These are phyloP conservation scores for Suillus lakei DNA, from an alignment of 768 basidiomycete genomes.

Conservation along the genomic window DNA sequence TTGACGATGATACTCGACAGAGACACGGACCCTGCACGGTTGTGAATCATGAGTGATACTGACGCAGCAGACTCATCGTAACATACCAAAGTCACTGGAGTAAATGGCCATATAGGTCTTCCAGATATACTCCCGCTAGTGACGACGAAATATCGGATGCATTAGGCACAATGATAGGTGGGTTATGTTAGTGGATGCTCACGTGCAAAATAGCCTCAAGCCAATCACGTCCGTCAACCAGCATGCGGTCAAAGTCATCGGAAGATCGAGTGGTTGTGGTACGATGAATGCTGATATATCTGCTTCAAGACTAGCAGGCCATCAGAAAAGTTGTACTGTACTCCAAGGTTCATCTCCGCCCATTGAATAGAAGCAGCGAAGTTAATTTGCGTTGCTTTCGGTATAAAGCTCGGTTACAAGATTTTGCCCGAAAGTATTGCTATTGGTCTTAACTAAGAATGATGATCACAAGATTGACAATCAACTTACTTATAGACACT, in stretches of 20 bases:
- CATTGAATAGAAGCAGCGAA: conserved; percentile 26
- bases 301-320: conserved; percentile 16
- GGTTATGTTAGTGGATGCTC: conserved; percentile 32
- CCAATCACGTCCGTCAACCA: conserved; percentile 34
- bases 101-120: conserved; percentile 20
- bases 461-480: not conserved
- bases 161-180: conserved; percentile 21
- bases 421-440: conserved; percentile 8
- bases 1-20: not conserved
- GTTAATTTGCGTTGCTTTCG: conserved; percentile 12
- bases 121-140: conserved; percentile 20
- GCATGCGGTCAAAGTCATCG: conserved; percentile 25
- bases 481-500: conserved; percentile 31
- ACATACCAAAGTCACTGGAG: conserved; percentile 13
- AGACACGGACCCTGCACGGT: not conserved
- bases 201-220: conserved; percentile 31
- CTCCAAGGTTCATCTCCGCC: conserved; percentile 29
- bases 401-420: conserved; percentile 6
- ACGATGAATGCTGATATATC: conserved; percentile 22
- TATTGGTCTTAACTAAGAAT: conserved; percentile 10
- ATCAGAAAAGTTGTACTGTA: conserved; percentile 27
- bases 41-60: not conserved
- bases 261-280: conserved; percentile 22
- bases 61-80: not conserved
- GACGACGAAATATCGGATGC: conserved; percentile 10